Base-by-base conservation (phyloP, 345 rosid species). In the Melastoma malabathricum region DNA sequence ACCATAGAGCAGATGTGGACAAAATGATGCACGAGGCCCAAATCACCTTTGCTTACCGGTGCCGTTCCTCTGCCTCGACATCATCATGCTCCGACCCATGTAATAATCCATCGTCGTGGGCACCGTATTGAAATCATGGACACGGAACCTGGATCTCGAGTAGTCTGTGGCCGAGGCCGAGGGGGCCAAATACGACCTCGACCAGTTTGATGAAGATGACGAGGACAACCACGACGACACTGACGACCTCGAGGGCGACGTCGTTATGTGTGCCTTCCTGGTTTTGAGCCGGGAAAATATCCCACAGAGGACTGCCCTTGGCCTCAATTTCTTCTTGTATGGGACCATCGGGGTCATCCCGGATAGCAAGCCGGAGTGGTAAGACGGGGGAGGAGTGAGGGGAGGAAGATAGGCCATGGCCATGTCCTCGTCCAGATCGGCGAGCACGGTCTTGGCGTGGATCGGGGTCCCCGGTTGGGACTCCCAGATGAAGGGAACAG, bases 401-500 rank as follows among this genome's bases (percentile, higher is more conserved):
- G 66, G 43, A 55, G 60, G 66, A 15, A 46, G 44, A 59, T 70
- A 0, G 79, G 78, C 13, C 81, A 88, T 46, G 93, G 81, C 0
- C 84, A 83, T 3, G 81, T 73, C 17, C 73, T 29, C 38, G 38
- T 29, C 38, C 8, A 29, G 38, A 10, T 29, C 38, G 38, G 38
- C 38, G 38, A 29, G 2, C 38, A 29, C 9, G 38, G 8, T 29
- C 38, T 29, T 29, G 80, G 77, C 10, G 57, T 78, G 78, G 43
- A 83, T 90, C 0, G 98, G 94, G 15, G 96, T 83, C 25, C 98
- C 98, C 2, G 98, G 98, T n/a, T 64, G 70, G 29, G 94, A 69
- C 59, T 90, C 98, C 98, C 98, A 90, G 45, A 19, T 16, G 72
- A 90, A 90, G 0, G 96, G 92, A 48, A 90, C 45, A 0, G 86